These are phyloP conservation scores for Verticillium albo-atrum DNA, from an alignment of 2,329 filamentous ascomycete species.

Conservation along the genomic window DNA sequence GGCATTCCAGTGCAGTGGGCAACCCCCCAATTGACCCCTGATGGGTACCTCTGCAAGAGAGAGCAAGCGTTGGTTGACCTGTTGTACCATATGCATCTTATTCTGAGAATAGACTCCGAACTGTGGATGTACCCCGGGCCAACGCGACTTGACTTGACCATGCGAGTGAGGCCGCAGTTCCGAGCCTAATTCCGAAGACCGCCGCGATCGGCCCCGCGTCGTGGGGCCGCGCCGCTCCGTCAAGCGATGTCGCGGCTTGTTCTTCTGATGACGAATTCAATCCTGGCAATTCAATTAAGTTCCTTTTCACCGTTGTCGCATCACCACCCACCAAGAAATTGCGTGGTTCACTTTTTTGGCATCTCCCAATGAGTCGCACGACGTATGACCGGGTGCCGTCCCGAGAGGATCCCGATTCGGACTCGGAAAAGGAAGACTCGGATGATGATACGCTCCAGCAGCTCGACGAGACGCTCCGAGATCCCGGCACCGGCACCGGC, in stretches of 20 bases:
- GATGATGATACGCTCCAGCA: not conserved
- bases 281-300: not conserved
- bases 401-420: not conserved
- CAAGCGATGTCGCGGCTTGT: not conserved
- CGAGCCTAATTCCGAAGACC: not conserved
- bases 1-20: not conserved
- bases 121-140: too few relatives aligned
- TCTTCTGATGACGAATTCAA: not conserved
- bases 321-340: too few relatives aligned
- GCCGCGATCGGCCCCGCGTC: not conserved
- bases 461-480: not conserved
- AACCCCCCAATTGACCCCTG: too few relatives aligned
- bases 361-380: not conserved
- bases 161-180: too few relatives aligned
- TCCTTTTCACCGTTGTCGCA: not conserved
- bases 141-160: too few relatives aligned
- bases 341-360: too few relatives aligned
- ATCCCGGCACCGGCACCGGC: not conserved
- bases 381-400: not conserved
- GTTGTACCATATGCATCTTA: too few relatives aligned
- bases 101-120: too few relatives aligned
- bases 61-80: too few relatives aligned
- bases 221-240: not conserved
- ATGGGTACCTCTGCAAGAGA: too few relatives aligned
- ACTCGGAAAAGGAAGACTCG: not conserved